Conservation (phyloP, 176 grass and related monocot species). For the Poa pratensis region DNA sequence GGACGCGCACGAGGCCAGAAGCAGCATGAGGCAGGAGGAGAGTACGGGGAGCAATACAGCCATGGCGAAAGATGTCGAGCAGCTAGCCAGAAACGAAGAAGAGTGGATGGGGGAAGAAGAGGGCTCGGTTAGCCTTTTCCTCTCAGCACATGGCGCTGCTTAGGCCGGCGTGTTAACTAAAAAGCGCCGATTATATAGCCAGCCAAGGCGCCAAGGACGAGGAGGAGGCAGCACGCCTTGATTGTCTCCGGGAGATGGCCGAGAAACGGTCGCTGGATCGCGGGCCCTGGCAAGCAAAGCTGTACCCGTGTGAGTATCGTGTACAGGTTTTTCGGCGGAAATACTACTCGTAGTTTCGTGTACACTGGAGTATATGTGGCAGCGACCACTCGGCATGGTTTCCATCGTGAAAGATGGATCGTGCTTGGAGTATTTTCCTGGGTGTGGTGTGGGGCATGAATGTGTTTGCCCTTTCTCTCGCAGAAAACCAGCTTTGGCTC, state of each 20-base stretch:
- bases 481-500: too few relatives aligned
- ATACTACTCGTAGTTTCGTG: not conserved
- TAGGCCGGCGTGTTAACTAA: conserved; percentile 18
- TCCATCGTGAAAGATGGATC: not conserved
- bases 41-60: not conserved
- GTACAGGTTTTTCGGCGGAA: not conserved
- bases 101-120: not conserved
- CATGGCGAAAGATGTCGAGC: conserved; percentile 26
- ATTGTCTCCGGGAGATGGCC: not conserved
- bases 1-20: conserved; percentile 12
- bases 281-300: not conserved
- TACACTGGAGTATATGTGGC: not conserved
- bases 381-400: not conserved
- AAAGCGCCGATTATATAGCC: conserved; percentile 14
- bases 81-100: not conserved
- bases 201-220: too few relatives aligned
- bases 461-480: too few relatives aligned
- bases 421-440: not conserved
- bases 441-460: too few relatives aligned
- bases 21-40: not conserved
- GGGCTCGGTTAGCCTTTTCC: not conserved
- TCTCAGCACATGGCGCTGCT: conserved; percentile 37
- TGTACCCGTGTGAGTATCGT: not conserved
- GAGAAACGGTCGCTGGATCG: not conserved
- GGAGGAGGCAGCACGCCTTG: too few relatives aligned